Evolutionary conservation across 2,329 filamentous ascomycete genomes (phyloP), one percentile per base, ranked within the genome.

Genomic region (Teratosphaeria destructans): DNA sequence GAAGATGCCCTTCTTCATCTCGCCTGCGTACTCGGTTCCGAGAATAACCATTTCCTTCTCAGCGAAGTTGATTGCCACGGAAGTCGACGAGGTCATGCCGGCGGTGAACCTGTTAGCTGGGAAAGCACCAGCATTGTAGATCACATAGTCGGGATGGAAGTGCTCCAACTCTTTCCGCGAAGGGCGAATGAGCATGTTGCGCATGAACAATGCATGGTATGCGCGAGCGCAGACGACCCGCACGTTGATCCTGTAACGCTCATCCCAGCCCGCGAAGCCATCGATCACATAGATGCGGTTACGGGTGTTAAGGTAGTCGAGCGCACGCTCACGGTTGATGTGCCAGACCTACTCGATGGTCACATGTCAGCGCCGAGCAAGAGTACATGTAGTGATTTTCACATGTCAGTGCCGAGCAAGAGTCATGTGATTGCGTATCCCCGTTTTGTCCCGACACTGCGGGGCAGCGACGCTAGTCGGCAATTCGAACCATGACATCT

Each of bases 11-110:
- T 59, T 59, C 23, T 59, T 59, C 57, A 59, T 59, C 58, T 65
- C 60, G 71, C 93, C 93, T 60, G 94, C 94, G 73, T 99, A 99
- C 81, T 99, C 94, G 39, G 94, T 99, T 76, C 94, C 94, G 60
- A 99, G 86, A 75, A 99, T 99, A 68, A 99, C 94, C 94, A 99
- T 99, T 84, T 99, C 94, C 87, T 96, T 96, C 74, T 96, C 92
- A 73, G 88, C 89, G 71, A 99, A 99, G 86, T 99, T 99, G 82
- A 99, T 95, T 68, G 94, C 88, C 57, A 99, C 93, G 8, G 94
- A 99, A 57, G 94, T 99, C 64, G 90, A 90, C 23, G 94, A 97
- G 71, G 94, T 99, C 94, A 99, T 99, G 72, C 94, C 92, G 76
- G 91, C 89, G 62, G 94, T 99, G 80, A 87, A 99, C 78, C 93